Conservation (phyloP, 768 basidiomycete genomes). For the Tricholoma sp. region DNA sequence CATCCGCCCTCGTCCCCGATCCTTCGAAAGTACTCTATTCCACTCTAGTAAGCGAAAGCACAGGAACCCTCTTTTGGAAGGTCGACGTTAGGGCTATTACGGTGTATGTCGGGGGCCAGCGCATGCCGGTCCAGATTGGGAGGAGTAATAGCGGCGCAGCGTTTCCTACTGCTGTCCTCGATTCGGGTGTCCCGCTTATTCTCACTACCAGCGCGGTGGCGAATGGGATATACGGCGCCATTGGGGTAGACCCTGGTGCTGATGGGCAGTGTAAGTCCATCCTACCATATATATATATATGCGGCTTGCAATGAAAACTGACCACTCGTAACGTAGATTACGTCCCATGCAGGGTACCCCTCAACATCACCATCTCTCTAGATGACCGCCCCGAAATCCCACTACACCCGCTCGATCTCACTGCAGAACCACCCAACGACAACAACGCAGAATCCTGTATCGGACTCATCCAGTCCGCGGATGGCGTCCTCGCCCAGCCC, state of each 20-base stretch:
- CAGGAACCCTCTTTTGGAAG: constrained; percentile 60
- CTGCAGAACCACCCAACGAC: constrained; percentile 39
- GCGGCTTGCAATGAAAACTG: background rate
- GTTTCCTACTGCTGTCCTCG: constrained; percentile 63
- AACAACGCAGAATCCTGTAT: constrained; percentile 46
- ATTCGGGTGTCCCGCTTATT: constrained; percentile 67
- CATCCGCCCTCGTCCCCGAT: constrained; percentile 44
- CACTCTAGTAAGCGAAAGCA: constrained; percentile 32
- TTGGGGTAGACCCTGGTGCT: constrained; percentile 51
- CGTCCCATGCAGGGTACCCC: constrained; percentile 62
- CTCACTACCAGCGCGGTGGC: constrained; percentile 56
- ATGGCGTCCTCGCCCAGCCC: constrained; percentile 32
- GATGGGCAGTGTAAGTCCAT: constrained; percentile 61
- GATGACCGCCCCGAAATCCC: constrained; percentile 52
- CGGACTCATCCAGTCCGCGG: constrained; percentile 62
- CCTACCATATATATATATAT: constrained; percentile 1
- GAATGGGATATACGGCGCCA: constrained; percentile 73
- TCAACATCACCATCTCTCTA: constrained; percentile 68
- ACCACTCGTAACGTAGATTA: constrained; percentile 47
- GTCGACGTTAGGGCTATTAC: constrained; percentile 50
- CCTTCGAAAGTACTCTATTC: constrained; percentile 49
- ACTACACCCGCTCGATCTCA: constrained; percentile 73
- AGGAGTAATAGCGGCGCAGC: constrained; percentile 32
- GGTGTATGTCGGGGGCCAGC: constrained; percentile 48
- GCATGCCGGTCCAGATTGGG: constrained; percentile 36